Conservation (phyloP, 75 land plant species). For the Selaginella tamariscina region DNA sequence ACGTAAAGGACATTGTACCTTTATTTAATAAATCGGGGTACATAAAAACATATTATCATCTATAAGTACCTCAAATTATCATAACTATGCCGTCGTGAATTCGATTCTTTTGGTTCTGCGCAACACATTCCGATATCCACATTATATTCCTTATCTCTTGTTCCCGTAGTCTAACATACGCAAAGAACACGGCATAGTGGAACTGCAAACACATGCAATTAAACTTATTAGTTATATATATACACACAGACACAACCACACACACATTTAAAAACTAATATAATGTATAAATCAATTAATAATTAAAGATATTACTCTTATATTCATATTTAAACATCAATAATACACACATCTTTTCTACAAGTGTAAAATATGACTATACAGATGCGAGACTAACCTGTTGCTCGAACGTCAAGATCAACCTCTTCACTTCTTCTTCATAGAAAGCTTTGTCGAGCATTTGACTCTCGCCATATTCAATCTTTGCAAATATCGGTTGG, state of each 20-base stretch:
- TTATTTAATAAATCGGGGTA: too few relatives aligned
- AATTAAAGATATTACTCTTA: too few relatives aligned
- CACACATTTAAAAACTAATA: not conserved
- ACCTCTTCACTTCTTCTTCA: constrained; percentile 97
- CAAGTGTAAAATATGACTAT: not conserved
- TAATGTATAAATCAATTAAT: too few relatives aligned
- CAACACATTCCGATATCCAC: constrained; percentile 89
- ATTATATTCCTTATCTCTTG: constrained; percentile 79
- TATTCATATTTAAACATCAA: not conserved
- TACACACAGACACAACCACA: too few relatives aligned
- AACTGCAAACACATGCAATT: constrained; percentile 54
- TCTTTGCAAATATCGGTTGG: constrained; percentile 79
- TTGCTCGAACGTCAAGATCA: constrained; percentile 84
- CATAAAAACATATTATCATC: too few relatives aligned
- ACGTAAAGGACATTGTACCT: too few relatives aligned
- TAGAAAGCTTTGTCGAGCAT: constrained; percentile 97
- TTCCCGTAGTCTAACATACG: constrained; percentile 70
- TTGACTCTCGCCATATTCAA: constrained; percentile 93
- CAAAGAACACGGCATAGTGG: constrained; percentile 75
- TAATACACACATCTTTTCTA: not conserved
- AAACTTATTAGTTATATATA: too few relatives aligned
- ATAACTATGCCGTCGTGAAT: constrained; percentile 81
- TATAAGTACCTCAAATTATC: constrained; percentile 45
- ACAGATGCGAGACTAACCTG: constrained; percentile 74
- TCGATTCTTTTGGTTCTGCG: constrained; percentile 73